These are phyloP conservation scores for Spathaspora sp. DNA, from an alignment of 1,139 yeast species.

Conservation along the genomic window DNA sequence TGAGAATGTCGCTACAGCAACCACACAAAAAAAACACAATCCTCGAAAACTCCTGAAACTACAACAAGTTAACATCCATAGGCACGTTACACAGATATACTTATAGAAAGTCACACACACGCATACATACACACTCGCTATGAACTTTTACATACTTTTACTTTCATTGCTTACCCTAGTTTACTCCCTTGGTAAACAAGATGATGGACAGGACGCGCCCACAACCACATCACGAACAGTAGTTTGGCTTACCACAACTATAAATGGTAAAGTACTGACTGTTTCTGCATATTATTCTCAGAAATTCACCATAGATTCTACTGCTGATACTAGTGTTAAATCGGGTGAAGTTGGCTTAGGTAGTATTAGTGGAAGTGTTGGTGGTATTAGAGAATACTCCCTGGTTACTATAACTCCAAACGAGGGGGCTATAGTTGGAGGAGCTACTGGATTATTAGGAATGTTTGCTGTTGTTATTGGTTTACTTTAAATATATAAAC, in stretches of 20 bases:
- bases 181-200: constrained; percentile 25
- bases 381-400: constrained; percentile 32
- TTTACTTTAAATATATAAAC: neutral
- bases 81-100: neutral
- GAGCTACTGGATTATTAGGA: constrained; percentile 4
- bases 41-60: too few species aligned
- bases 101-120: neutral
- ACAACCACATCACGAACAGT: constrained; percentile 20
- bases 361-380: constrained; percentile 31
- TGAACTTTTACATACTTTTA: constrained; percentile 1
- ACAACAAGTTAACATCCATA: too few species aligned
- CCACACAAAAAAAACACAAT: neutral
- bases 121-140: neutral
- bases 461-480: constrained; percentile 1
- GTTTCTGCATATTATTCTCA: constrained; percentile 32
- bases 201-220: constrained; percentile 18
- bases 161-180: constrained; percentile 12
- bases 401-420: constrained; percentile 23
- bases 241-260: constrained; percentile 39
- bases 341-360: constrained; percentile 42
- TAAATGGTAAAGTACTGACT: constrained; percentile 29
- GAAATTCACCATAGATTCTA: constrained; percentile 27
- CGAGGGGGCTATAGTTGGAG: neutral
- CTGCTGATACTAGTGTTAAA: constrained; percentile 19
- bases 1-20: neutral